Evolutionary conservation across 306 rosid genomes (phyloP), one percentile per base, ranked within the genome.

Genomic region (Rosa lucieae): DNA sequence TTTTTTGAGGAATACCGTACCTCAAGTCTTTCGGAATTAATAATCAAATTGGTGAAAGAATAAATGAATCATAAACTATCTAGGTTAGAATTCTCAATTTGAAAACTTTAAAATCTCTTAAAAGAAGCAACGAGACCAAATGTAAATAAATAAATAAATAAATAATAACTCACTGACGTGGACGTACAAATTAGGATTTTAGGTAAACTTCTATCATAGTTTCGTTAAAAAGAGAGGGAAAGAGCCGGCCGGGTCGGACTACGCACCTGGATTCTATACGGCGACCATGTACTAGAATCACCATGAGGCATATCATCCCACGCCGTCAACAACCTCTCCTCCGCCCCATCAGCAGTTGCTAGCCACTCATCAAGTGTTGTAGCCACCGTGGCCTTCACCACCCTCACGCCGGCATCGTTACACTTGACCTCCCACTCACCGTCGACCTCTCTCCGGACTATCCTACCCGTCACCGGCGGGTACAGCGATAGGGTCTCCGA

Each of bases 351-450:
- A 3, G 89, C 87, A 39, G 89, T 87, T 21, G 58, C 44, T 8
- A 93, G 82, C 98, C 98, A 91, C n/a, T 89, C 80, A 26, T 82
- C 67, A 43, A 93, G 90, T 1, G 91, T 86, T 29, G 76, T 48
- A 70, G 84, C 89, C 43, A 93, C 97, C 23, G 23, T 75, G 55
- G 94, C 88, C 83, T 59, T 82, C 0, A 77, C 59, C 71, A 85
- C 79, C 70, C 98, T 82, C 63, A 93, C 83, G 0, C 98, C 98
- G 0, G 98, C 90, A 23, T 93, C 98, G 66, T 87, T 91, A 39
- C 86, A 89, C 49, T 40, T 79, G 12, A 89, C 90, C 37, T 68
- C 85, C 94, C 93, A 91, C 3, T 82, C 84, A 5, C 94, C 89
- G 15, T 87, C 89, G 20, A 83, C 79, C 10, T 18, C 68, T 26